Evolutionary conservation across 768 basidiomycete genomes (phyloP).

Genomic region (Candolleomyces efflorescens): DNA sequence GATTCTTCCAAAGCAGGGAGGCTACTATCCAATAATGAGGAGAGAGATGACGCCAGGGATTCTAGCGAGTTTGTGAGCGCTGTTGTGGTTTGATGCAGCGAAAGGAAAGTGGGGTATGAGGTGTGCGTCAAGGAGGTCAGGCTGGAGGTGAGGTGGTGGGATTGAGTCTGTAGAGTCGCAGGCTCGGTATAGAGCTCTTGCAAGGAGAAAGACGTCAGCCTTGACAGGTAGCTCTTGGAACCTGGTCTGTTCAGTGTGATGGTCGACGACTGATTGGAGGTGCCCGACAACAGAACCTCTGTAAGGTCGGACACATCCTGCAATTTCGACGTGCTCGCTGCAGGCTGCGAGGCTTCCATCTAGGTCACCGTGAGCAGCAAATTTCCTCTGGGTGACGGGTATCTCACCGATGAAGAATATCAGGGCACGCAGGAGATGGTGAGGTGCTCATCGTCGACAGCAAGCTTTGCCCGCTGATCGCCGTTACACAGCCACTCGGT

Average conservation of each 20-base stretch:
- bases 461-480: too few relatives aligned
- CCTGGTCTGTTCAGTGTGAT: slow-evolving; percentile 23
- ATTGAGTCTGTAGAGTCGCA: slow-evolving; percentile 71
- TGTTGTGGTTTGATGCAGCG: slow-evolving; percentile 77
- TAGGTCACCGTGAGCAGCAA: neutral
- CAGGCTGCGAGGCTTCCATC: slow-evolving; percentile 7
- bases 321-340: slow-evolving; percentile 23
- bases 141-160: slow-evolving; percentile 83
- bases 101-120: slow-evolving; percentile 88
- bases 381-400: neutral
- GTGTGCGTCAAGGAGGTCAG: slow-evolving; percentile 87
- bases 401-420: neutral
- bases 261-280: slow-evolving; percentile 19
- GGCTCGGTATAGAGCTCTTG: slow-evolving; percentile 72
- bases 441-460: too few relatives aligned
- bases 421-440: too few relatives aligned
- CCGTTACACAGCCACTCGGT: too few relatives aligned
- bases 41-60: slow-evolving; percentile 71
- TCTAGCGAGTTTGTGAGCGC: slow-evolving; percentile 69
- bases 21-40: slow-evolving; percentile 56
- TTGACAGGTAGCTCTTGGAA: slow-evolving; percentile 54
- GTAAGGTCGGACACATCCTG: slow-evolving; percentile 27
- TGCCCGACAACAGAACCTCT: slow-evolving; percentile 27
- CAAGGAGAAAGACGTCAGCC: slow-evolving; percentile 64
- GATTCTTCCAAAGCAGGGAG: slow-evolving; percentile 76